phyloP scores from a whole-genome alignment of 768 basidiomycete genomes.

The Leccinellum albellum region DNA sequence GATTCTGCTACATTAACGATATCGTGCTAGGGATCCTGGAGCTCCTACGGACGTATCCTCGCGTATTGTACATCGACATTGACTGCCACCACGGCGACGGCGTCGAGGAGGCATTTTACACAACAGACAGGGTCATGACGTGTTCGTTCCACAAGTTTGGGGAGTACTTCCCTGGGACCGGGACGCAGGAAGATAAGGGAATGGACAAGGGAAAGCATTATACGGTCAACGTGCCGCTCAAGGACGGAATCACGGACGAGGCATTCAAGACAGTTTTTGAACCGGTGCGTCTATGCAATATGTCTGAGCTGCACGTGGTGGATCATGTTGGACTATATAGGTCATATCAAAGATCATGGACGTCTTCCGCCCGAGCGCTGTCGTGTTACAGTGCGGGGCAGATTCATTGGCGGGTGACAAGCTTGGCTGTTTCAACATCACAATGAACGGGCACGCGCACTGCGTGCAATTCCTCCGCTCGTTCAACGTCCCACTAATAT shows the following conservation, averaged over 20 bases:
- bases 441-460: slow-evolving; percentile 91
- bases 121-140: slow-evolving; percentile 95
- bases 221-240: slow-evolving; percentile 87
- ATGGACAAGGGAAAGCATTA: slow-evolving; percentile 83
- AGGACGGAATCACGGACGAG: slow-evolving; percentile 93
- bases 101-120: slow-evolving; percentile 98
- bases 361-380: slow-evolving; percentile 80
- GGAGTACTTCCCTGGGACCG: slow-evolving; percentile 73
- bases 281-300: slow-evolving; percentile 54
- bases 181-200: slow-evolving; percentile 81
- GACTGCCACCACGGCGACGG: slow-evolving; percentile 99
- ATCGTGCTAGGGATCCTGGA: slow-evolving; percentile 95
- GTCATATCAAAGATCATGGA: slow-evolving; percentile 83
- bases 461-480: slow-evolving; percentile 84
- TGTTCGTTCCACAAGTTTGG: slow-evolving; percentile 97
- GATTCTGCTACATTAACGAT: slow-evolving; percentile 99
- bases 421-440: slow-evolving; percentile 92
- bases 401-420: slow-evolving; percentile 96
- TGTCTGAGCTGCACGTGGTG: not conserved
- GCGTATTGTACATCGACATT: slow-evolving; percentile 96
- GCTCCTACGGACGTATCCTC: slow-evolving; percentile 76
- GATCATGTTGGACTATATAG: slow-evolving; percentile 36
- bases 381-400: slow-evolving; percentile 93
- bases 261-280: slow-evolving; percentile 86
- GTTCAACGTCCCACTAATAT: slow-evolving; percentile 80